Conservation (phyloP, 1,284 basidiomycete genomes). For the Marasmius oreades region DNA sequence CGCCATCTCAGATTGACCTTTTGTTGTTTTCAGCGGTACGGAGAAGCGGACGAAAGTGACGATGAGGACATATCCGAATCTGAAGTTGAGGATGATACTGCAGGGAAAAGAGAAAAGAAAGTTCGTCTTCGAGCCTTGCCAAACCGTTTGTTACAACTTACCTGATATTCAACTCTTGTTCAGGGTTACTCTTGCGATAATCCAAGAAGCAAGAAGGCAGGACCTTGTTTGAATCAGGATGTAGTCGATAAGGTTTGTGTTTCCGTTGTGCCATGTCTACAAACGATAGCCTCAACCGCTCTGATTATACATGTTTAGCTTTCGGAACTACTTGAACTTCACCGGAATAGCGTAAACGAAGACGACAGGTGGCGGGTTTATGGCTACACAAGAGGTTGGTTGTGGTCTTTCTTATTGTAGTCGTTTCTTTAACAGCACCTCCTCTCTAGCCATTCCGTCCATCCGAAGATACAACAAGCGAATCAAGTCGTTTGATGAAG, state of each 20-base stretch:
- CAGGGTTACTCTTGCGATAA: constrained; percentile 63
- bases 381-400: constrained; percentile 58
- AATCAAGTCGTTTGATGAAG: constrained; percentile 63
- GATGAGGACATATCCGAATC: constrained; percentile 22
- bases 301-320: constrained; percentile 42
- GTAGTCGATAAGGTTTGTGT: constrained; percentile 59
- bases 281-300: constrained; percentile 9
- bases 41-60: constrained; percentile 21
- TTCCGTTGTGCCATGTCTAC: background rate
- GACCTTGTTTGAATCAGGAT: constrained; percentile 54
- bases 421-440: background rate
- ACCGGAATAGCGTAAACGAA: constrained; percentile 50
- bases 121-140: background rate
- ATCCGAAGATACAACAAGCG: constrained; percentile 52
- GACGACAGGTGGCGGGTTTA: constrained; percentile 63
- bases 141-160: background rate
- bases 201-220: constrained; percentile 28
- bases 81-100: constrained; percentile 17
- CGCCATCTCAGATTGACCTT: background rate
- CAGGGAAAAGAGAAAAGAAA: background rate
- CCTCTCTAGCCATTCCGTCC: constrained; percentile 49
- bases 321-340: constrained; percentile 55
- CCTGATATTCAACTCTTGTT: background rate
- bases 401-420: background rate
- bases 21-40: constrained; percentile 1